Evolutionary conservation across 208 protist species (phyloP), one percentile per base, ranked within the genome.

Genomic region (Trypanosoma rangeli): DNA sequence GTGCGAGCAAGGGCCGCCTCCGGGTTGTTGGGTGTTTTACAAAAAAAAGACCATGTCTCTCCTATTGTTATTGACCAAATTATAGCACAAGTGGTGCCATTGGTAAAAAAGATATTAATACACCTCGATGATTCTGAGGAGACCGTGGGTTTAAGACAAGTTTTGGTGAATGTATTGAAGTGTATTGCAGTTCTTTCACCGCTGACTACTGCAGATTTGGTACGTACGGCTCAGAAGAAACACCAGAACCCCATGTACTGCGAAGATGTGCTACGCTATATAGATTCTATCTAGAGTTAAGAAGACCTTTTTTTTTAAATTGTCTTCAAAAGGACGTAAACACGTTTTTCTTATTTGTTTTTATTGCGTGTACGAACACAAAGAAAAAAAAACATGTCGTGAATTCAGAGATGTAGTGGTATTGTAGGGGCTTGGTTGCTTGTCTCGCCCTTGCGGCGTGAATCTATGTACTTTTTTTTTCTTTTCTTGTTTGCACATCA

Each of bases 121-220:
- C 90, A 96, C 64, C 74, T 96, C 15, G 90, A 96, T 74, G 90
- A 96, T 78, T 70, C 79, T 26, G 85, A 92, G 31, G 90, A 93
- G 39, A 76, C 55, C 24, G 77, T 86, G 4, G 87, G 83, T 18
- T 75, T 92, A 48, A 79, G 80, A 1, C 62, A 72, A 15, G 76
- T 81, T 49, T 29, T 95, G 13, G 66, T 64, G 4, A 53, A 78
- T 46, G 71, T 74, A 13, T 57, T 94, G 53, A 89, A 91, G 65
- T 56, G 48, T 31, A 68, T 91, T 52, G 80, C 86, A 9, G 64
- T 70, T 64, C 35, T 87, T n/a, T 87, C 86, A 16, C 80, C 84
- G 0, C 71, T 86, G 49, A 79, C 85, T 31, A 89, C 92, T 18
- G 70, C 83, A 0, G 86, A 95, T 42, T 55, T 93, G 3, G 80